Evolutionary conservation across 805 yeast species (phyloP).

Genomic region (Lachancea sp.): DNA sequence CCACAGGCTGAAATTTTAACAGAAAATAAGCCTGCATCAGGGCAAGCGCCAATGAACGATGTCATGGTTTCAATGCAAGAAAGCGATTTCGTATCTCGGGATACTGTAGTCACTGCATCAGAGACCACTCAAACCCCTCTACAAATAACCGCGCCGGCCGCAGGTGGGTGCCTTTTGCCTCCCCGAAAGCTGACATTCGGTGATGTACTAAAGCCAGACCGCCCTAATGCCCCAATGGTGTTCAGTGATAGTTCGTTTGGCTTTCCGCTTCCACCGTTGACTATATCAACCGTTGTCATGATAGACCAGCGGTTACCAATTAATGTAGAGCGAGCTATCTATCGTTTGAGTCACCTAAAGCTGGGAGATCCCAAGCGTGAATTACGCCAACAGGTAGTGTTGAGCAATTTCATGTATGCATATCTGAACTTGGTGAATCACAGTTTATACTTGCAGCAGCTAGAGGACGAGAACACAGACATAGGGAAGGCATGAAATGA

Average conservation of each 20-base stretch:
- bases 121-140: slow-evolving; percentile 5
- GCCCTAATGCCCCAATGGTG: slow-evolving; percentile 51
- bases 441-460: slow-evolving; percentile 68
- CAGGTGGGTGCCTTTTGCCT: slow-evolving; percentile 15
- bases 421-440: slow-evolving; percentile 92
- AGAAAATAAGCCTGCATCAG: background rate
- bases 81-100: no score
- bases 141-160: background rate
- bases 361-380: slow-evolving; percentile 92
- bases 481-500: slow-evolving; percentile 10
- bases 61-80: background rate
- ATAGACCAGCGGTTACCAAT: slow-evolving; percentile 82
- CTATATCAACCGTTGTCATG: slow-evolving; percentile 72
- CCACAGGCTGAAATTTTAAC: background rate
- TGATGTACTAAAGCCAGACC: slow-evolving; percentile 33
- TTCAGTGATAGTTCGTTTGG: slow-evolving; percentile 81
- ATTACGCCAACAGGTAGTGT: slow-evolving; percentile 80
- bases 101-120: background rate
- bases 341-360: slow-evolving; percentile 85
- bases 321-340: slow-evolving; percentile 93
- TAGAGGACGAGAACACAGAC: slow-evolving; percentile 32
- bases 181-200: slow-evolving; percentile 33
- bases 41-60: background rate
- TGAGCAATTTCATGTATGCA: slow-evolving; percentile 96
- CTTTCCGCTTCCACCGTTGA: slow-evolving; percentile 76